A percentile compares a stretch with the other conserved stretches of the same genome.
Conservation (phyloP, 306 rosid species). For the Trifolium fragiferum region DNA sequence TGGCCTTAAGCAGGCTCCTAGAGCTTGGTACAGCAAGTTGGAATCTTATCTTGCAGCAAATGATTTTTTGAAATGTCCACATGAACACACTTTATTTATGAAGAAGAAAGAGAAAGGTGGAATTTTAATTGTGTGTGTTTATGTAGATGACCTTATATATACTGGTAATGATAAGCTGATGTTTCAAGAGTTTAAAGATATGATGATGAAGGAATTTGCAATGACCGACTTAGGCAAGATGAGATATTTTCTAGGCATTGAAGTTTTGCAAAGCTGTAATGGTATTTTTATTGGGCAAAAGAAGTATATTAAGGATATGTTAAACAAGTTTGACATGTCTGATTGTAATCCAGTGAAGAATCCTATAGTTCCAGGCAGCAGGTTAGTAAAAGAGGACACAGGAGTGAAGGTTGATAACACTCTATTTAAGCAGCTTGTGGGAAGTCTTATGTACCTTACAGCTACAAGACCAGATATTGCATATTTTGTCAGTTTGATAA, state of each 20-base stretch:
- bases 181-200: background rate
- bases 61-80: no score
- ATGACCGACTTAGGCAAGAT: no score
- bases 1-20: conserved; percentile 1
- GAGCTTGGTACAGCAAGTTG: no score
- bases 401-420: background rate
- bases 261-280: no score
- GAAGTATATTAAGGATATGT: no score
- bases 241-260: no score
- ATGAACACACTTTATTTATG: background rate
- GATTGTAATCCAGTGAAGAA: background rate
- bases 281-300: no score
- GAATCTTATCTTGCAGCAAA: no score
- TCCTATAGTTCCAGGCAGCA: background rate
- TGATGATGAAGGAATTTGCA: no score
- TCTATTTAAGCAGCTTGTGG: background rate
- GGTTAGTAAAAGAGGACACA: background rate
- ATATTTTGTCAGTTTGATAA: no score
- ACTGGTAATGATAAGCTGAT: background rate
- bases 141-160: background rate
- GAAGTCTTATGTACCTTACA: no score
- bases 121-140: background rate
- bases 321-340: background rate
- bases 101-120: background rate
- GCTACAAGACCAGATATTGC: no score